These are phyloP conservation scores for Pulicaria dysenterica DNA, from an alignment of 129 eudicot genomes.

Conservation along the genomic window DNA sequence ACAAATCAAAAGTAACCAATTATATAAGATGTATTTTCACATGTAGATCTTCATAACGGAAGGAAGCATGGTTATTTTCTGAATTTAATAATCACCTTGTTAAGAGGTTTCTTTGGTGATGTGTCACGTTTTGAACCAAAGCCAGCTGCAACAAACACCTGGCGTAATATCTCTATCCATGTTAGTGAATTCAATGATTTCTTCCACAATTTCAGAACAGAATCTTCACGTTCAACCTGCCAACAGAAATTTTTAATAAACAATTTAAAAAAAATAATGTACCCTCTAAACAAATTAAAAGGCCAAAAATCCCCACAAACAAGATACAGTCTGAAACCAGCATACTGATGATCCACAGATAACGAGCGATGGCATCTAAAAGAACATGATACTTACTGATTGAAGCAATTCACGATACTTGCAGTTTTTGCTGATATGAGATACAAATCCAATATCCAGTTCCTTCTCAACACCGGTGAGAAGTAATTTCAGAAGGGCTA, in stretches of 20 bases:
- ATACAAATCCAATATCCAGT: constrained; percentile 45
- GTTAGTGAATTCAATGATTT: constrained; percentile 74
- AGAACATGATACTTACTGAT: constrained; percentile 48
- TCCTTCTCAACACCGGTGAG: constrained; percentile 71
- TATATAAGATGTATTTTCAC: constrained; percentile 3
- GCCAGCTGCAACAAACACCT: constrained; percentile 89
- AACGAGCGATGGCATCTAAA: not conserved
- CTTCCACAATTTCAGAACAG: constrained; percentile 65
- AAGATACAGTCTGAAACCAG: constrained; percentile 2
- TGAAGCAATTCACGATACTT: constrained; percentile 68
- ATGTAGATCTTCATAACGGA: constrained; percentile 5
- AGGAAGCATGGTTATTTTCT: constrained; percentile 6
- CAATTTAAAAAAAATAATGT: not conserved
- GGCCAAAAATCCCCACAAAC: not conserved
- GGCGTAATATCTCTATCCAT: constrained; percentile 88
- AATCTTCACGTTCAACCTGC: constrained; percentile 61
- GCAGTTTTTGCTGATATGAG: constrained; percentile 65
- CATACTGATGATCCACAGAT: not conserved
- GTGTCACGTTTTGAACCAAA: constrained; percentile 68
- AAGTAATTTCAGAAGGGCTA: constrained; percentile 67
- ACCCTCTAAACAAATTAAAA: not conserved
- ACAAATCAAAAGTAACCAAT: not conserved
- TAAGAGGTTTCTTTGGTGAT: constrained; percentile 33
- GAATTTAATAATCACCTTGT: constrained; percentile 52
- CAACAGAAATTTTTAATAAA: constrained; percentile 23